Evolutionary conservation across 2,329 filamentous ascomycete genomes (phyloP), one percentile per base, ranked within the genome.

Genomic region (Pleoardoris graminearum): DNA sequence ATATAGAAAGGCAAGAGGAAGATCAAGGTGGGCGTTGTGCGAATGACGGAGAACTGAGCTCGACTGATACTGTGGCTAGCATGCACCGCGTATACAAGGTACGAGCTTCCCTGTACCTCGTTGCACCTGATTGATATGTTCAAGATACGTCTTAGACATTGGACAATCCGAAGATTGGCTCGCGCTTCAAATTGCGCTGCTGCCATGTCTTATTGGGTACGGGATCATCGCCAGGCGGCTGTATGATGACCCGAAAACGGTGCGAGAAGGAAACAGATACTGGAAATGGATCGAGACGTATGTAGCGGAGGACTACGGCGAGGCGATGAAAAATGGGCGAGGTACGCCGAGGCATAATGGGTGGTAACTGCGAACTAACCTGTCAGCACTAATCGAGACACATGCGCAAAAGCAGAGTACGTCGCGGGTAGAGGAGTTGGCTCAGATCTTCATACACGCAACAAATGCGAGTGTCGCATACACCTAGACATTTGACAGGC

Each of bases 241-340:
- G 3, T 80, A 85, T 62, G 78, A 78, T 12, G 85, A 89, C 55
- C 75, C 81, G 43, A 78, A 77, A n/a, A 88, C 85, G 30, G 65
- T 77, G 43, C 79, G 80, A 33, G 79, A 87, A 11, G 84, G 79
- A 0, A 95, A 93, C 69, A 79, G 76, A 16, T 97, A 96, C 76
- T 94, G 89, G 87, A 82, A 85, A 39, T 97, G 93, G 93, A 90
- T 97, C 60, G 80, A 92, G 68, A 95, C 90, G 66, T 97, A 97
- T 68, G 83, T 89, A 14, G 88, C 86, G 2, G 86, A 90, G 0
- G 89, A 94, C 69, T 97, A 96, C 61, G 75, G 79, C 0, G 79
- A 85, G 56, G 89, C 90, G 5, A 89, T 95, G 48, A 79, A 78
- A 58, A 79, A 84, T 3, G 90, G 90, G 19, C 84, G 81, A 49